Percentiles rank a stretch among this genome's conserved stretches.
Conservation (phyloP, 345 rosid genomes). For the Lumnitzera littorea region DNA sequence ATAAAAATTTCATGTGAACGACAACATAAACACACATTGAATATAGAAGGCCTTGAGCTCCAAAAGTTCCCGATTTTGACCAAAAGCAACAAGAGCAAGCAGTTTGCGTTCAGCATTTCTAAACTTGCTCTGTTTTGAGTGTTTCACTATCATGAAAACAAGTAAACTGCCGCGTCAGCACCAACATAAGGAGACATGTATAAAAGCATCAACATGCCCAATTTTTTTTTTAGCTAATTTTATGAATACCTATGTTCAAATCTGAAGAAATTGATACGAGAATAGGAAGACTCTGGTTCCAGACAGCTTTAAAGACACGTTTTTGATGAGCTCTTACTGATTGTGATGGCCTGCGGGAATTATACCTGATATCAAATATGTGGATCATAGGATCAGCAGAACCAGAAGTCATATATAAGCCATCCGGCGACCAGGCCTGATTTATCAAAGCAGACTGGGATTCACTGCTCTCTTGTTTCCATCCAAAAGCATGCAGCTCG, state of each 20-base stretch:
- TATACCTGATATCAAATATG: slow-evolving; percentile 80
- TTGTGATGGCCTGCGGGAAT: slow-evolving; percentile 67
- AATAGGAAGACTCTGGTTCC: slow-evolving; percentile 70
- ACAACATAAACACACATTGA: no score
- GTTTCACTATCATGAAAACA: no score
- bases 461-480: slow-evolving; percentile 95
- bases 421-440: slow-evolving; percentile 95
- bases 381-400: slow-evolving; percentile 92
- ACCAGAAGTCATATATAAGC: slow-evolving; percentile 69
- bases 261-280: slow-evolving; percentile 86
- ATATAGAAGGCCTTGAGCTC: no score
- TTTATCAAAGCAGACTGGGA: slow-evolving; percentile 87
- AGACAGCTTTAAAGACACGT: slow-evolving; percentile 80
- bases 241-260: slow-evolving; percentile 75
- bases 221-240: slow-evolving; percentile 14
- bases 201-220: no score
- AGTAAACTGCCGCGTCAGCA: no score
- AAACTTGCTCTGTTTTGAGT: no score
- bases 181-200: no score
- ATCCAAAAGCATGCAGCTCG: slow-evolving; percentile 80
- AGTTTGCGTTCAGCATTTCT: no score
- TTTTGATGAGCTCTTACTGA: slow-evolving; percentile 81
- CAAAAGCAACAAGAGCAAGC: no score
- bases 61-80: no score
- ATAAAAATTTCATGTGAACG: no score